phyloP scores from a whole-genome alignment of 345 rosid genomes.

The Citrus maxima region DNA sequence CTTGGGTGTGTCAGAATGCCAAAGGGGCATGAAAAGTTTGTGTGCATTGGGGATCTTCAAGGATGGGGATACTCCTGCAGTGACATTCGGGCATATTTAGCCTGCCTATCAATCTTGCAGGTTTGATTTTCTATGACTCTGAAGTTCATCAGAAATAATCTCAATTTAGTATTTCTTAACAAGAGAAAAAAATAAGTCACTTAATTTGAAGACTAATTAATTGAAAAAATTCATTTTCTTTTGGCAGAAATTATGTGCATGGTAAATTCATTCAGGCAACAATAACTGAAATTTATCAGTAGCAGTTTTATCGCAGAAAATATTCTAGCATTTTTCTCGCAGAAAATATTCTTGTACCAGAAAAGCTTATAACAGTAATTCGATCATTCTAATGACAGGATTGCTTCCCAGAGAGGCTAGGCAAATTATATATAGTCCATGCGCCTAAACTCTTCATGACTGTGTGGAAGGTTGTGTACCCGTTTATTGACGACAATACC shows the following conservation, averaged over 20 bases:
- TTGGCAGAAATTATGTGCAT: not conserved
- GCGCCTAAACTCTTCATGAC: slow-evolving; percentile 82
- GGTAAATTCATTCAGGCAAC: not conserved
- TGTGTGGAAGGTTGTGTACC: slow-evolving; percentile 81
- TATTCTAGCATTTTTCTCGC: not conserved
- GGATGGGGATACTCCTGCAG: slow-evolving; percentile 88
- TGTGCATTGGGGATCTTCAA: slow-evolving; percentile 63
- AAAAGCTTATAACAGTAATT: not conserved
- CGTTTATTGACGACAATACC: slow-evolving; percentile 77
- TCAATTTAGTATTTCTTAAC: not conserved
- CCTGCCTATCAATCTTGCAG: slow-evolving; percentile 74
- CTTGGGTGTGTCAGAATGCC: slow-evolving; percentile 53
- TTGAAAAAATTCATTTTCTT: not conserved
- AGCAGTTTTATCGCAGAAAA: not conserved
- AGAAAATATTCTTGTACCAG: not conserved
- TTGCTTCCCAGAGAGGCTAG: slow-evolving; percentile 87
- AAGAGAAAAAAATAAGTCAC: not conserved
- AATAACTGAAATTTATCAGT: not conserved
- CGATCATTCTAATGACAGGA: slow-evolving; percentile 45
- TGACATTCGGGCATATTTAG: slow-evolving; percentile 73
- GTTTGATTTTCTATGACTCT: slow-evolving; percentile 29
- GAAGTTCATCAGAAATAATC: too few relatives aligned
- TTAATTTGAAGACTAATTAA: not conserved
- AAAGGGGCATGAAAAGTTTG: slow-evolving; percentile 70
- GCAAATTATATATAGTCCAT: slow-evolving; percentile 62